A percentile compares a stretch with the other conserved stretches of the same genome.
Evolutionary conservation across 2,329 filamentous ascomycete species (phyloP).

Genomic region (Colletotrichum sp.): DNA sequence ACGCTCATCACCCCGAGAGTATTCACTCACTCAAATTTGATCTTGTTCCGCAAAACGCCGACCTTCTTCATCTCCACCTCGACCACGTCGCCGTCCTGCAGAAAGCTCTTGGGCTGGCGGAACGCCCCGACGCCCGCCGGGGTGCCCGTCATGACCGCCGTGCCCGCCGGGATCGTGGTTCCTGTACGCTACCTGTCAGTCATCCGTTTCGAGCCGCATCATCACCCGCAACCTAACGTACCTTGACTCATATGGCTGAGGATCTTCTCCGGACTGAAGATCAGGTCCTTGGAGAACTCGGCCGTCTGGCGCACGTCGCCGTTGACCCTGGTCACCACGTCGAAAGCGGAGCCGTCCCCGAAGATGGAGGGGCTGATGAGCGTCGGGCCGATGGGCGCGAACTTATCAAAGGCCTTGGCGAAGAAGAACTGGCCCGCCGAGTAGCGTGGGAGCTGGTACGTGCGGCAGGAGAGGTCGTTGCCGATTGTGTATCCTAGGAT

Average conservation of each 20-base stretch:
- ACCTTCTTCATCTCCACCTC: not conserved
- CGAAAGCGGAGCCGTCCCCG: not conserved
- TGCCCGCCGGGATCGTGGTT: not conserved
- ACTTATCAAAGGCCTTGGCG: not conserved
- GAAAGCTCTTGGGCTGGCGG: not conserved
- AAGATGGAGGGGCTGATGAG: not conserved
- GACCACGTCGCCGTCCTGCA: not conserved
- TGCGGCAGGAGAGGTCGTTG: conserved; percentile 57
- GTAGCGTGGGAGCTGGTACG: conserved; percentile 49
- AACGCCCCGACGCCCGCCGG: not conserved
- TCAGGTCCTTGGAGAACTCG: not conserved
- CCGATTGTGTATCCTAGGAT: conserved; percentile 61
- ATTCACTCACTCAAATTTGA: not conserved
- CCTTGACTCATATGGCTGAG: not conserved
- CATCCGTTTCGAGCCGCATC: not conserved
- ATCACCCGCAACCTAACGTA: not conserved
- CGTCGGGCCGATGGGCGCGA: not conserved
- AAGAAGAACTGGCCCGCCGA: conserved; percentile 25
- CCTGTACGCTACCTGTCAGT: not conserved
- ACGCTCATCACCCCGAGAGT: not conserved
- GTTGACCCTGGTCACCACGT: not conserved
- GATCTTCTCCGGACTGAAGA: not conserved
- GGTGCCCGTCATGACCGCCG: not conserved
- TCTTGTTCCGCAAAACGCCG: not conserved
- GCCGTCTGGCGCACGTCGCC: not conserved